Evolutionary conservation across 1,139 yeast genomes (phyloP).

Genomic region (Scheffersomyces illinoinensis): DNA sequence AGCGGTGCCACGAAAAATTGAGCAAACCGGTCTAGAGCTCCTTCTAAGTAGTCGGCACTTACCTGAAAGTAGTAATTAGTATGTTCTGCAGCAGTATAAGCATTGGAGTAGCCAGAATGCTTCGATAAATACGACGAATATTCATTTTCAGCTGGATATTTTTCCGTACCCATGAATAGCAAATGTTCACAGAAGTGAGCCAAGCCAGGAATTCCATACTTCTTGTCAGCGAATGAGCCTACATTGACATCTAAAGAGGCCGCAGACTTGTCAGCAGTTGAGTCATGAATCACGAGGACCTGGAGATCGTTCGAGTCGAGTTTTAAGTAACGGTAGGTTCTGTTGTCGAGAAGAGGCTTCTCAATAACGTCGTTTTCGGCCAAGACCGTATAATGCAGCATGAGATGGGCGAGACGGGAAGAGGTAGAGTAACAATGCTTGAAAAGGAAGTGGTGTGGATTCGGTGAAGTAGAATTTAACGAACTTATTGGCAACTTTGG

Average conservation of each 20-base stretch:
- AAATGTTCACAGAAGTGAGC: slow-evolving; percentile 98
- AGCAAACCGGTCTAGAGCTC: slow-evolving; percentile 89
- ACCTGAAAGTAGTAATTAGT: slow-evolving; percentile 92
- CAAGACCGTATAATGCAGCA: slow-evolving; percentile 5
- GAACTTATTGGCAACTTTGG: not conserved
- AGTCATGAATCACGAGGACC: slow-evolving; percentile 79
- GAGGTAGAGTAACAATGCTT: not conserved
- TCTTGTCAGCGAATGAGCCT: slow-evolving; percentile 84
- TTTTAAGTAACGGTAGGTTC: slow-evolving; percentile 67
- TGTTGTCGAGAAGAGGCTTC: slow-evolving; percentile 73
- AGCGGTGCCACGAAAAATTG: slow-evolving; percentile 89
- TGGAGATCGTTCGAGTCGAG: slow-evolving; percentile 64
- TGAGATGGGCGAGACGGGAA: not conserved
- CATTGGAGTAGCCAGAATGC: slow-evolving; percentile 68
- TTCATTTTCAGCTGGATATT: slow-evolving; percentile 90
- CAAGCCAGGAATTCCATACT: slow-evolving; percentile 68
- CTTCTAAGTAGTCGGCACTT: slow-evolving; percentile 71
- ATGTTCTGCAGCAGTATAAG: slow-evolving; percentile 85
- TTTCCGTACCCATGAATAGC: slow-evolving; percentile 93
- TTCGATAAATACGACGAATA: slow-evolving; percentile 75
- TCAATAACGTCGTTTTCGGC: slow-evolving; percentile 30
- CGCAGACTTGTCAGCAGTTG: slow-evolving; percentile 86
- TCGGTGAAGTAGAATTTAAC: not conserved
- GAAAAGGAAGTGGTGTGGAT: not conserved
- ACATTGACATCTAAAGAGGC: slow-evolving; percentile 92